A percentile compares a stretch with the other conserved stretches of the same genome.
Evolutionary conservation across 371 early-diverging fungal species (phyloP).

Genomic region (Neoconidiobolus thromboides): DNA sequence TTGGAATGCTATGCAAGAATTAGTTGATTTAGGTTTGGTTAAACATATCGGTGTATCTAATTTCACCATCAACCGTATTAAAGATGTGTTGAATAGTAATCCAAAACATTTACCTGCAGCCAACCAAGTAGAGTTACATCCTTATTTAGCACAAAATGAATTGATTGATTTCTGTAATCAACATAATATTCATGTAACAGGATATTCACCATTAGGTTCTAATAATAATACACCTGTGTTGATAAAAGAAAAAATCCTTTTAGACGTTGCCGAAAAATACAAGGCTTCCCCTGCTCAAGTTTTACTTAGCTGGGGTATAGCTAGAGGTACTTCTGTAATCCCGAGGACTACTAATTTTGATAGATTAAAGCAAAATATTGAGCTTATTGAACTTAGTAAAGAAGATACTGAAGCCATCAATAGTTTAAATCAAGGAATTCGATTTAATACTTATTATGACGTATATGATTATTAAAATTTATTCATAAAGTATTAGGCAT

Average conservation of each 20-base stretch:
- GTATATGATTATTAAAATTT: too few relatives aligned
- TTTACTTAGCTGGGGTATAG: conserved; percentile 32
- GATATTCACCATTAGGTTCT: conserved; percentile 84
- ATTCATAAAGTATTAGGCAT: too few relatives aligned
- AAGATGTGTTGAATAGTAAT: conserved; percentile 19
- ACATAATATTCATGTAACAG: conserved; percentile 46
- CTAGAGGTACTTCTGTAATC: conserved; percentile 30
- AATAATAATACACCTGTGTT: conserved; percentile 14
- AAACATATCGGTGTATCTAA: conserved; percentile 71
- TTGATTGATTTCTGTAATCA: conserved; percentile 28
- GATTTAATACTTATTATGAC: too few relatives aligned
- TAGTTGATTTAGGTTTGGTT: conserved; percentile 26
- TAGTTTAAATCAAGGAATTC: neutral
- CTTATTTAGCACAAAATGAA: conserved; percentile 24
- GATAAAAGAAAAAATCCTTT: neutral
- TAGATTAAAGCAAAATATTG: conserved; percentile 24
- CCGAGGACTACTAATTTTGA: conserved; percentile 34
- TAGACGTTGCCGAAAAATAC: neutral
- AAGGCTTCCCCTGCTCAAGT: conserved; percentile 17
- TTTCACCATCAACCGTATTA: conserved; percentile 40
- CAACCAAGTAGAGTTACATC: conserved; percentile 59
- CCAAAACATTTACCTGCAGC: conserved; percentile 29
- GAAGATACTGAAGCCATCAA: conserved; percentile 9
- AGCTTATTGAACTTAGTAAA: conserved; percentile 17
- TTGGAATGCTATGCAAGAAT: conserved; percentile 50